Evolutionary conservation across 495 filamentous ascomycete species (phyloP).

Genomic region (Podospora tetraspora): DNA sequence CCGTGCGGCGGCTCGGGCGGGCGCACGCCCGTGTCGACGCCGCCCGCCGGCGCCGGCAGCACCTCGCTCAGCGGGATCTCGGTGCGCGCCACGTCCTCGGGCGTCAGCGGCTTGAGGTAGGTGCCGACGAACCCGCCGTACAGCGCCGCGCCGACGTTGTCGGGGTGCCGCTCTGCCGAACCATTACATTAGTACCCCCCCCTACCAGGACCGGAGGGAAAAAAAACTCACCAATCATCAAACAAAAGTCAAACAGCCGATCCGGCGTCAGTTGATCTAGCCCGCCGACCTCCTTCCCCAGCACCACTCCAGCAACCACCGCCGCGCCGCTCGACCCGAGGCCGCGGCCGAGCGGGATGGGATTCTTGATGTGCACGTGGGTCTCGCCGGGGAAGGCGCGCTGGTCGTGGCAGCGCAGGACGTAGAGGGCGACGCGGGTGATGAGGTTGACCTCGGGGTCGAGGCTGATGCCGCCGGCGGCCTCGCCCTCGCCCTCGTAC

Average conservation of each 20-base stretch:
- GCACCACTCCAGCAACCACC: conserved; percentile 85
- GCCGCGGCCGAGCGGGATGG: conserved; percentile 84
- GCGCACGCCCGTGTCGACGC: conserved; percentile 73
- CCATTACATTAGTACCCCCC: neutral
- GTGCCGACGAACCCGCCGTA: conserved; percentile 97
- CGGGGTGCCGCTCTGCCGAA: conserved; percentile 77
- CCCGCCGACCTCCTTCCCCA: conserved; percentile 83
- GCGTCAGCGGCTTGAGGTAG: conserved; percentile 83
- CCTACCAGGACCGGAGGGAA: neutral
- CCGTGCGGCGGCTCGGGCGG: conserved; percentile 83
- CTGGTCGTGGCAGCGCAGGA: conserved; percentile 83
- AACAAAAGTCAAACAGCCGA: conserved; percentile 84
- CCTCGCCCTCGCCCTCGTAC: conserved; percentile 79
- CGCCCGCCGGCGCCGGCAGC: conserved; percentile 77
- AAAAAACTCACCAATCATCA: conserved; percentile 69
- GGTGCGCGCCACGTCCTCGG: conserved; percentile 74
- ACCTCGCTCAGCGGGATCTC: conserved; percentile 97
- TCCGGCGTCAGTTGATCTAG: conserved; percentile 71
- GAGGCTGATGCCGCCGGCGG: conserved; percentile 65
- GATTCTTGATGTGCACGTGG: conserved; percentile 87
- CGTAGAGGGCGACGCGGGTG: conserved; percentile 85
- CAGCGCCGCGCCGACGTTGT: conserved; percentile 91
- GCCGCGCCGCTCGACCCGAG: conserved; percentile 90
- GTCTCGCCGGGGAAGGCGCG: conserved; percentile 76
- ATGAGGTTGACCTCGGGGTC: conserved; percentile 80